Base-by-base conservation (phyloP, 495 filamentous ascomycete species). In the Penicillium roqueforti region DNA sequence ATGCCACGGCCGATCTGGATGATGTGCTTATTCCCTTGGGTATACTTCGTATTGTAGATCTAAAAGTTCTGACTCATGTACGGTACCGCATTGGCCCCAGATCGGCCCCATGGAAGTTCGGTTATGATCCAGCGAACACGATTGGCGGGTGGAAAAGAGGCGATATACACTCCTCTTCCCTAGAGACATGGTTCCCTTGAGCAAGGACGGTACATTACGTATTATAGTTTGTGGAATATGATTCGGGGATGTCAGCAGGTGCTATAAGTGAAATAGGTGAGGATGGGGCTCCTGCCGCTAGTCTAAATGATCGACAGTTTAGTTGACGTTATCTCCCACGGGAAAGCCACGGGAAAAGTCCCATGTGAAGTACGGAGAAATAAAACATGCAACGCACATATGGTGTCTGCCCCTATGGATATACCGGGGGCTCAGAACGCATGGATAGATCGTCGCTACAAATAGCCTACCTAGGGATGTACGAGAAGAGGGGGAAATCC, bases 1-100 rank as follows among this genome's bases (percentile, higher is more conserved):
- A 54, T 42, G 51, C 51, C 51, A 54, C 51, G 31, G 31, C 16
- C 22, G 9, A 38, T 36, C 29, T 26, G 18, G 40, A 53, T 53
- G 51, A 45, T 45, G 51, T 53, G 51, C 40, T 51, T 32, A 34
- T n/a, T 14, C 5, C 10, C 22, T 40, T 39, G 31, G 3, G n/a
- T 19, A 20, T 18, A 7, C 19, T 3, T 9, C 3, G n/a, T 40
- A 23, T 43, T 10, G 10, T 26, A 32, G 14, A 8, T 4, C 13
- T n/a, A 14, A 26, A 20, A 19, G 4, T 31, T 13, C 23, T 18
- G 14, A 45, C 41, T n/a, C 20, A 25, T 4, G 23, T 44, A 29
- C 10, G 28, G 28, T 31, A 5, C 14, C 32, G 45, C 20, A 18
- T 48, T 23, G 23, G 31, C 14, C 32, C 20, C 44, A 37, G 47